phyloP scores from a whole-genome alignment of 495 filamentous ascomycete genomes.

The Elasticomyces elasticus region DNA sequence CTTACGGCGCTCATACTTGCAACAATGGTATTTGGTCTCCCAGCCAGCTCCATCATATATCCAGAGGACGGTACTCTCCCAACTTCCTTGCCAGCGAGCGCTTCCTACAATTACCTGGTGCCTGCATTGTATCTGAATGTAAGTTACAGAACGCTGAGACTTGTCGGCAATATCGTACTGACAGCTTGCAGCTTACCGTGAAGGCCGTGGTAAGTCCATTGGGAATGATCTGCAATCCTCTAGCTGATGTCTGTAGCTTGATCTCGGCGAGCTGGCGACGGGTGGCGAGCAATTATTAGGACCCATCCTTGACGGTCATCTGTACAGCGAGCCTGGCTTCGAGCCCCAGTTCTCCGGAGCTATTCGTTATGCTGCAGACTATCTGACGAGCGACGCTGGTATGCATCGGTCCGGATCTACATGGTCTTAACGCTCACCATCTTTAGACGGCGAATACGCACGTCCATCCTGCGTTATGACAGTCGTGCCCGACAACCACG shows the following conservation, averaged over 20 bases:
- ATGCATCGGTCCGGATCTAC: too few relatives aligned
- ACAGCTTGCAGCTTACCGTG: slow-evolving; percentile 1
- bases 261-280: slow-evolving; percentile 9
- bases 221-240: too few relatives aligned
- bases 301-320: slow-evolving; percentile 3
- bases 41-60: background rate
- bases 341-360: slow-evolving; percentile 8
- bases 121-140: slow-evolving; percentile 17
- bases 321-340: slow-evolving; percentile 12
- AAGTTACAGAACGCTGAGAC: too few relatives aligned
- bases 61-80: background rate
- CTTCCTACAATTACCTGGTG: slow-evolving; percentile 9
- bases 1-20: background rate
- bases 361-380: slow-evolving; percentile 6
- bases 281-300: slow-evolving; percentile 10
- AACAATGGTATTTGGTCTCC: background rate
- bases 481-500: slow-evolving; percentile 9
- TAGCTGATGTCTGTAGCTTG: background rate
- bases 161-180: background rate
- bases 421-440: too few relatives aligned
- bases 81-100: background rate
- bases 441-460: background rate
- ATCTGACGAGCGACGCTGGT: slow-evolving; percentile 5
- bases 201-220: slow-evolving; percentile 2
- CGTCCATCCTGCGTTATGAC: background rate